Evolutionary conservation across 345 rosid species (phyloP).

Genomic region (Populus alba): DNA sequence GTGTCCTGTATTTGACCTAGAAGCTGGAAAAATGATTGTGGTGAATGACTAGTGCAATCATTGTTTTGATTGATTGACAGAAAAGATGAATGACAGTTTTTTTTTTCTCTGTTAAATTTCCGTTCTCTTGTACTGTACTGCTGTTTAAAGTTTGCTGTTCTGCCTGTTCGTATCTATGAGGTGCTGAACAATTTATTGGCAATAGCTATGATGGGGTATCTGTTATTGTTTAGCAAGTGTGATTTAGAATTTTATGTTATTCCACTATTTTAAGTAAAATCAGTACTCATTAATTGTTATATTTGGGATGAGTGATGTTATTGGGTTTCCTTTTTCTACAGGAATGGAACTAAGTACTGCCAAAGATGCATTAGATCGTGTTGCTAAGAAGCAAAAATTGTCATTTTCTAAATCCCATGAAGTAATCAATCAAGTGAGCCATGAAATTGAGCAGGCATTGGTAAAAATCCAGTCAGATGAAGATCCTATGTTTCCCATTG

Average conservation of each 20-base stretch:
- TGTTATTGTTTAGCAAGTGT: background rate
- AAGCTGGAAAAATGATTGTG: background rate
- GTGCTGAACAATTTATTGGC: background rate
- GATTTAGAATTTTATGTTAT: background rate
- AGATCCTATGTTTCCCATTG: constrained; percentile 21
- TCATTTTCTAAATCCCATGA: constrained; percentile 46
- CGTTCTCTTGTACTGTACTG: background rate
- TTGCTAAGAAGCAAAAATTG: constrained; percentile 62
- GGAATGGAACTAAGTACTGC: constrained; percentile 50
- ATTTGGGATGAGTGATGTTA: background rate
- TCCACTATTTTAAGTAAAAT: background rate
- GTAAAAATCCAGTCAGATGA: constrained; percentile 34
- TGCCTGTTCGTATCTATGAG: background rate
- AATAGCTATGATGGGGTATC: background rate
- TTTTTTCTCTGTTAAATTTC: background rate
- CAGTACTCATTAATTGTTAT: background rate
- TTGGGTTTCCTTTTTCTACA: constrained; percentile 15
- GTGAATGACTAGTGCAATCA: background rate
- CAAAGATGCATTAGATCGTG: constrained; percentile 63
- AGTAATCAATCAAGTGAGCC: constrained; percentile 46
- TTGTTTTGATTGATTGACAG: background rate
- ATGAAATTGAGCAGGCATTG: constrained; percentile 48
- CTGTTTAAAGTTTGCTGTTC: background rate
- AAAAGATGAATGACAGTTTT: background rate
- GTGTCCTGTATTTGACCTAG: background rate